phyloP scores from a whole-genome alignment of 768 basidiomycete genomes.

The Leccinum sublutescens region DNA sequence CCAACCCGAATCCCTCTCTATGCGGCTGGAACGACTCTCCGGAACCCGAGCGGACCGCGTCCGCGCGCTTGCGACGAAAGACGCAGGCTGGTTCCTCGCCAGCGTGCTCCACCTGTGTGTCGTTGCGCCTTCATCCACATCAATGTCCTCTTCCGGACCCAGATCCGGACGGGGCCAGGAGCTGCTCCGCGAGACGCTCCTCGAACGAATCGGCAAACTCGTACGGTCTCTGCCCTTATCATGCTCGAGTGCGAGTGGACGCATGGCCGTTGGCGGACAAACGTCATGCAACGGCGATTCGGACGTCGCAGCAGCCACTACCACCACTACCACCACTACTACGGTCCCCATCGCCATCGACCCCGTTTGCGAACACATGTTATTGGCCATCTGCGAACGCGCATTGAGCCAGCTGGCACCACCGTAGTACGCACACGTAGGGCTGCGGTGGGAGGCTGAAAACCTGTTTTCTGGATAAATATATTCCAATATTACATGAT shows the following conservation, averaged over 20 bases:
- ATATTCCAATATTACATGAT: too few relatives aligned
- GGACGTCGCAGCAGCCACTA: too few relatives aligned
- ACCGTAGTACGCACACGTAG: not conserved
- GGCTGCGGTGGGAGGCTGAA: too few relatives aligned
- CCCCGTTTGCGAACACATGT: slow-evolving; percentile 25
- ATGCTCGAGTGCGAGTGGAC: not conserved
- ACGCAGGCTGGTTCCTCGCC: too few relatives aligned
- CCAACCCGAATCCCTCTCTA: too few relatives aligned
- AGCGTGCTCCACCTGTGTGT: too few relatives aligned
- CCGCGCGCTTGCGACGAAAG: too few relatives aligned
- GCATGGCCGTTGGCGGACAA: not conserved
- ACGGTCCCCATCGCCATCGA: slow-evolving; percentile 10
- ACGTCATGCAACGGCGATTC: not conserved
- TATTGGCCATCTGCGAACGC: slow-evolving; percentile 30
- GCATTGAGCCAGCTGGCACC: slow-evolving; percentile 15
- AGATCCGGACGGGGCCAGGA: not conserved
- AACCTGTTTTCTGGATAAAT: too few relatives aligned
- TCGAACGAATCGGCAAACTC: slow-evolving; percentile 26
- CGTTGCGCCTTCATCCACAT: not conserved
- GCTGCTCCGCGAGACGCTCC: slow-evolving; percentile 4
- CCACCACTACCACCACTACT: too few relatives aligned
- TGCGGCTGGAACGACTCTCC: too few relatives aligned
- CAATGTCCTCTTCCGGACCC: not conserved
- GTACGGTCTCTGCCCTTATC: slow-evolving; percentile 8
- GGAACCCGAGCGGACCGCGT: too few relatives aligned